phyloP scores from a whole-genome alignment of 805 yeast genomes.

The Candida ulmi region DNA sequence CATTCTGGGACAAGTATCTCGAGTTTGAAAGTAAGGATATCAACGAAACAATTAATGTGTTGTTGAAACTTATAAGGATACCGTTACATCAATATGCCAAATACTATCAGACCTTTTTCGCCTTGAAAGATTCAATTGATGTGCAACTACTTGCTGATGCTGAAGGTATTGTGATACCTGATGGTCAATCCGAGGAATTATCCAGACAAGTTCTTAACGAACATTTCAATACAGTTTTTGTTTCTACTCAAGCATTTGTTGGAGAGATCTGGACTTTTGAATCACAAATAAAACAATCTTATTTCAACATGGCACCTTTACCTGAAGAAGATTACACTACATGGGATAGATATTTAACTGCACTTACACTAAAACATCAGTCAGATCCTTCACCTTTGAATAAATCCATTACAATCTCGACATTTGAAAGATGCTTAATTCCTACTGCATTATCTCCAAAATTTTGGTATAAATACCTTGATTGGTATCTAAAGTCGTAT shows the following conservation, averaged over 20 bases:
- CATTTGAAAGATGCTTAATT: slow-evolving; percentile 71
- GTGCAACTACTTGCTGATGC: slow-evolving; percentile 8
- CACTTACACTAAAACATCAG: slow-evolving; percentile 35
- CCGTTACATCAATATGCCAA: slow-evolving; percentile 87
- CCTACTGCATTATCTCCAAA: slow-evolving; percentile 56
- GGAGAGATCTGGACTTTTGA: slow-evolving; percentile 65
- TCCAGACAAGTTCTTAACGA: slow-evolving; percentile 3
- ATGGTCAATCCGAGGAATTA: slow-evolving; percentile 5
- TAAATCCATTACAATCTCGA: slow-evolving; percentile 28
- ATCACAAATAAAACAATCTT: slow-evolving; percentile 49
- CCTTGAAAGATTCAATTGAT: slow-evolving; percentile 18
- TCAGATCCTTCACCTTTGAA: slow-evolving; percentile 12
- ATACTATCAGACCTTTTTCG: slow-evolving; percentile 51
- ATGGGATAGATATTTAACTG: slow-evolving; percentile 64
- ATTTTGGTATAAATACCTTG: slow-evolving; percentile 65
- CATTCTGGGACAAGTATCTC: slow-evolving; percentile 76
- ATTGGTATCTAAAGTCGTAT: slow-evolving; percentile 38
- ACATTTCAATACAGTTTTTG: slow-evolving; percentile 11
- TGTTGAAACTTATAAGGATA: slow-evolving; percentile 41
- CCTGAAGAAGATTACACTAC: slow-evolving; percentile 35
- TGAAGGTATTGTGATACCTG: slow-evolving; percentile 19
- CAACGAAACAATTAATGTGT: slow-evolving; percentile 33
- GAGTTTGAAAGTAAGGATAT: slow-evolving; percentile 47
- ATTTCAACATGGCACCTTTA: slow-evolving; percentile 47
- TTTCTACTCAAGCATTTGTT: slow-evolving; percentile 16